Evolutionary conservation across 2,329 filamentous ascomycete genomes (phyloP), one percentile per base, ranked within the genome.

Genomic region (Allantophomopsis lycopodina): DNA sequence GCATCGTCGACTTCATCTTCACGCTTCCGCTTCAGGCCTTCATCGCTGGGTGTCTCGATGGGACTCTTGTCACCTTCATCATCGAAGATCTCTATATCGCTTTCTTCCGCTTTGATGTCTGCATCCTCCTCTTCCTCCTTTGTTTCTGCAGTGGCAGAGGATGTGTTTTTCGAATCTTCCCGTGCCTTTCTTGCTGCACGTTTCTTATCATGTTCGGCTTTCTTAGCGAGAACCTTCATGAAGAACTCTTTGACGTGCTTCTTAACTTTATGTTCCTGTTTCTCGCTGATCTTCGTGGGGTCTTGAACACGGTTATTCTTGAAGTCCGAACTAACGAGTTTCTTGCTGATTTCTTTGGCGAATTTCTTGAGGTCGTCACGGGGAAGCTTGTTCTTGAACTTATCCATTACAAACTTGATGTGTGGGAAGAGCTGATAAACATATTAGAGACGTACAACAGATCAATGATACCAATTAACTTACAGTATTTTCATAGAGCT

Each of bases 401-500:
- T 91, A 58, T 89, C 81, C 53, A 89, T 74, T 1, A 94, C 79
- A 47, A 86, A 72, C 57, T 87, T 89, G 49, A 96, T 79, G 41
- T 86, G 78, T 5, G 86, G 86, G 54, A 81, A 84, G 6, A 95
- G 68, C 86, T 91, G 48, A 17, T 36, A 34, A 11, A 18, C 18
- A 54, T 44, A 55, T 49, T 40, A 40, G 33, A 30, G 28, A 30
- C 10, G 23, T 4, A n/a, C 23, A 15, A 21, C 23, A 33, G 13
- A 21, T 16, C 15, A 15, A 21, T 35, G 32, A 18, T 38, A 30
- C 13, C 16, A 28, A 10, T 39, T 6, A 20, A 65, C 83, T 58
- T 69, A 93, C 86, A 38, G 87, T 94, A 55, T 88, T 88, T 59
- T 95, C 88, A 52, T 95, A 96, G 2, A 94, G 69, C 64, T 86